Base-by-base conservation (phyloP, 257 asterid genomes). In the Nicotiana obtusifolia region DNA sequence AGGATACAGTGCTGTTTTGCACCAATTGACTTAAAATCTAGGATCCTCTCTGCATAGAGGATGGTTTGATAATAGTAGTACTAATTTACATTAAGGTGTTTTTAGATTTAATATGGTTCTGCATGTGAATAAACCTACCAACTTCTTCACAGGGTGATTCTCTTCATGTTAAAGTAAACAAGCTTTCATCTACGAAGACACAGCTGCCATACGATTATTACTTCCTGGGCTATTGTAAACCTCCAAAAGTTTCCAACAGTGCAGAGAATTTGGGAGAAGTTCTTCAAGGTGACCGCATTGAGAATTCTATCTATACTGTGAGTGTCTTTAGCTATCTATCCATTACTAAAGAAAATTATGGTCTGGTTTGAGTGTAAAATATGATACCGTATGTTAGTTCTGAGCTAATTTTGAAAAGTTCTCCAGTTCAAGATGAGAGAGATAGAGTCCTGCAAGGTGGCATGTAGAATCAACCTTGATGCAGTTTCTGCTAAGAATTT, bases 141-240 rank as follows among this genome's bases (percentile, higher is more conserved):
- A 7, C 24, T 33, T 83, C 15, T 83, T 10, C 76, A 20, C 85
- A 88, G 93, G 93, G 91, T 41, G 93, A 88, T 78, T 53, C 64
- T 62, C 88, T 90, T 57, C 90, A 90, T 78, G 93, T 90, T 76
- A 90, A 90, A 83, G 93, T 88, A 82, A 90, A 90, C 80, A 90
- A 90, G 54, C 88, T 90, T 76, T 78, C 91, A 69, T 90, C 93
- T 24, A 87, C 28, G 9, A 66, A 66, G 52, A 66, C 76, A 33
- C 76, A 33, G 13, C 76, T 66, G 16, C 76, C 76, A 33, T 90
- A 90, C 76, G 90, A 90, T 81, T 90, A 88, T 85, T 90, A 90
- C 81, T 90, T 81, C 84, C 76, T 88, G 66, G 68, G 76, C 78
- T 88, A 85, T 76, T 88, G 91, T 85, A 88, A 84, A 79, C 90